Evolutionary conservation across 371 early-diverging fungal genomes (phyloP), one percentile per base, ranked within the genome.

Genomic region (Amoeboaphelidium protococcarum): DNA sequence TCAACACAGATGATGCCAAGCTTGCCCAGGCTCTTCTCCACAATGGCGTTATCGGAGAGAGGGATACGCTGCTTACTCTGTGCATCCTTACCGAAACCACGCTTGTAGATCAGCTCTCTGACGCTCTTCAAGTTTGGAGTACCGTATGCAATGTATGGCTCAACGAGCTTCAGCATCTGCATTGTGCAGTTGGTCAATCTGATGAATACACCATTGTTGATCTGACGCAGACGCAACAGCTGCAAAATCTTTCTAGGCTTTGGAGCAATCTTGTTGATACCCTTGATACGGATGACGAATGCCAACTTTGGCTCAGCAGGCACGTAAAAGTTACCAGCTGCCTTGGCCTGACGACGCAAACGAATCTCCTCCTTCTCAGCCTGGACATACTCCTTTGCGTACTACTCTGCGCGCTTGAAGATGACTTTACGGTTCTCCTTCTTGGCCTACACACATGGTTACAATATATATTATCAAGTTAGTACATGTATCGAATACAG

Each of bases 101-200:
- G 90, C 81, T 94, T 98, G 88, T 99, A 99, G 72, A 99, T 68
- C 51, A 99, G 73, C 72, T 94, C 95, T 63, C 92, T 88, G 64
- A 98, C 82, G 46, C 92, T 73, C 78, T 98, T 96, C 56, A 92
- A 72, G 79, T 90, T 90, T 66, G 98, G 94, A 53, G 79, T 79
- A 61, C 96, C 94, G 64, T 66, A 71, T 54, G 99, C 81, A 52
- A 98, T 79, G 71, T 89, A 98, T 58, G 98, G 96, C 57, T 80
- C 78, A 59, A 97, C 80, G 68, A 90, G 71, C 67, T 92, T 85
- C 46, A 99, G 80, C 95, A 97, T 94, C 68, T 92, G 81, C 57
- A 78, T 73, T 54, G 92, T 96, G 48, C 98, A 91, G 78, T 85
- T 85, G 79, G 88, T 98, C 58, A 98, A 80, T 52, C 79, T 79